Base-by-base conservation (phyloP, 1,139 yeast species). In the Pichia sp. region DNA sequence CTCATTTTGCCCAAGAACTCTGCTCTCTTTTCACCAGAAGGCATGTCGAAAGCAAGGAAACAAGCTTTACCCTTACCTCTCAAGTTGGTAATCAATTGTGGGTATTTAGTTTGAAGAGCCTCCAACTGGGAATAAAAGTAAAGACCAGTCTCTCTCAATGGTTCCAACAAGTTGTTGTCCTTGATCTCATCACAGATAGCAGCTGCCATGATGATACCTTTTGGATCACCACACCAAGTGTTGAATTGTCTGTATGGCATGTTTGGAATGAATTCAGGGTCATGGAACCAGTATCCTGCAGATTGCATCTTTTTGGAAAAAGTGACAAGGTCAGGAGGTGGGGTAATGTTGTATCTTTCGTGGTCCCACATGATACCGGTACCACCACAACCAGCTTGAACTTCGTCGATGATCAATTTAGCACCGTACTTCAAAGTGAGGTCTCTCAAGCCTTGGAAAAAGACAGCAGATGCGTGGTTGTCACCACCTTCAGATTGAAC, bases 221-320 rank as follows among this genome's bases (percentile, higher is more conserved):
- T 83, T 67, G 93, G 90, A 75, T 87, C 95, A 64, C 95, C 95
- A 72, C 92, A 85, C 95, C 95, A 87, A 58, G 95, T 87, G 81
- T 87, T 87, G 78, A 87, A 87, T 76, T 87, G 93, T 71, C 95
- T 84, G 77, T 84, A 87, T 49, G 95, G 82, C 69, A 75, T 66
- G 69, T 81, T 77, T 62, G 95, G 95, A 60, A 85, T 77, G 61
- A 87, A 72, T 61, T 81, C 85, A 44, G 85, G 82, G 74, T 84
- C 81, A 64, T 80, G 80, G 79, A 82, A 87, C 77, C 78, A 87
- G 79, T 83, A 87, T 54, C 95, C 95, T 44, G 95, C 93, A 45
- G 90, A 82, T 74, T 87, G 95, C 75, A 86, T 85, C 75, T 87
- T 87, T 78, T 87, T 87, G 62, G 92, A 85, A 74, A 87, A 87